Percentiles rank a stretch among this genome's conserved stretches.
Evolutionary conservation across 2,329 filamentous ascomycete species (phyloP).

Genomic region (Chrysoporthe puriensis): DNA sequence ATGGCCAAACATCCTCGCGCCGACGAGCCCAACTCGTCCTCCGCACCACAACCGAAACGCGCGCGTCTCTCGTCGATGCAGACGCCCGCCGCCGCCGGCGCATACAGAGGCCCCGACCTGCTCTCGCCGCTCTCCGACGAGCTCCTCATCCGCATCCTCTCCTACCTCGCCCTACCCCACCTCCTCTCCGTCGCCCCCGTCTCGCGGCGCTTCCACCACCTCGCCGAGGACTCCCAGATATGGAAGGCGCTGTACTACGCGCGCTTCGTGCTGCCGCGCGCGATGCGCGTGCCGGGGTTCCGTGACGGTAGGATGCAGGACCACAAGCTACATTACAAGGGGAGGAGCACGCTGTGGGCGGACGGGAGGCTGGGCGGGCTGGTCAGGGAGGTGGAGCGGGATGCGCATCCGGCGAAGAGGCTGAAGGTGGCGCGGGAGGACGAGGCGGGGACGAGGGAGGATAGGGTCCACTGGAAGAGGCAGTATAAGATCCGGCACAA

Average conservation of each 20-base stretch:
- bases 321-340: slow-evolving; percentile 49
- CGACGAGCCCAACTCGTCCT: neutral
- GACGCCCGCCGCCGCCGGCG: neutral
- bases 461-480: slow-evolving; percentile 77
- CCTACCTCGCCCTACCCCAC: slow-evolving; percentile 70
- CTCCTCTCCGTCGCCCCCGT: slow-evolving; percentile 67
- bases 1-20: slow-evolving; percentile 24
- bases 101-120: slow-evolving; percentile 50
- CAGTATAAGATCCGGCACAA: slow-evolving; percentile 90
- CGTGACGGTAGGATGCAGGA: slow-evolving; percentile 36
- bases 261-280: slow-evolving; percentile 82
- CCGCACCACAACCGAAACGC: slow-evolving; percentile 15
- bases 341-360: slow-evolving; percentile 49
- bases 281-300: slow-evolving; percentile 73
- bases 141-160: slow-evolving; percentile 81
- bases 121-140: slow-evolving; percentile 83
- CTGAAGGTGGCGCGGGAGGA: slow-evolving; percentile 48
- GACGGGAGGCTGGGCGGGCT: slow-evolving; percentile 49
- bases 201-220: slow-evolving; percentile 73
- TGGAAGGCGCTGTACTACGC: slow-evolving; percentile 91
- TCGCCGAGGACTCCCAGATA: slow-evolving; percentile 81
- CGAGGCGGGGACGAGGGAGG: slow-evolving; percentile 35
- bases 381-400: slow-evolving; percentile 31
- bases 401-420: slow-evolving; percentile 5
- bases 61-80: slow-evolving; percentile 6